Evolutionary conservation across 495 filamentous ascomycete genomes (phyloP).

Genomic region (Aspergillus coremiiformis): DNA sequence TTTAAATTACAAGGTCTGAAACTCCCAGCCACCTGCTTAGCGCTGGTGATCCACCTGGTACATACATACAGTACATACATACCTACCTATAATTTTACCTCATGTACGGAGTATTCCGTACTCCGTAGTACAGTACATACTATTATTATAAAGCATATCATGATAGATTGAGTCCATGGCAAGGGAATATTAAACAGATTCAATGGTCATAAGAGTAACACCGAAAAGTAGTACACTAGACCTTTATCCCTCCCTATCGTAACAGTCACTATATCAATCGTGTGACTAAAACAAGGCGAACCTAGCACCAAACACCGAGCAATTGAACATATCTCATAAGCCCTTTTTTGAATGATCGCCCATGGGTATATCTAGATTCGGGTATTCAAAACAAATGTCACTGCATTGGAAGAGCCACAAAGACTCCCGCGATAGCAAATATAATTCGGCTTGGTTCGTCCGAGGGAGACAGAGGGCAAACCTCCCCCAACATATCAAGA

Average conservation of each 20-base stretch:
- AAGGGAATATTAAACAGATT: too few species aligned
- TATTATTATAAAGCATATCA: too few species aligned
- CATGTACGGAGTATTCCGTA: too few species aligned
- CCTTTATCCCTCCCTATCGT: background rate
- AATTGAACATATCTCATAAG: background rate
- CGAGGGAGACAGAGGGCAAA: background rate
- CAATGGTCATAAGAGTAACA: too few species aligned
- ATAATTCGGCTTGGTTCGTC: background rate
- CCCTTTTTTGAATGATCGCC: conserved; percentile 1
- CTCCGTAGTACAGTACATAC: too few species aligned
- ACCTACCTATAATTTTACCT: too few species aligned
- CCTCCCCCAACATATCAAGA: conserved; percentile 14
- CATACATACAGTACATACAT: too few species aligned
- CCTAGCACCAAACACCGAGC: conserved; percentile 6
- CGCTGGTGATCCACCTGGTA: background rate
- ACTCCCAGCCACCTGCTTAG: background rate
- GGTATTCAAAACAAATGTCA: background rate
- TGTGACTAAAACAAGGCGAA: background rate
- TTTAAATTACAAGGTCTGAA: too few species aligned
- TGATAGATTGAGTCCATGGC: too few species aligned
- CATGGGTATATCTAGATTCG: conserved; percentile 9
- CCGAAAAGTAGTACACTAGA: background rate
- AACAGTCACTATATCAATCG: background rate
- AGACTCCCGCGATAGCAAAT: background rate
- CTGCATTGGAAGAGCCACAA: background rate